Evolutionary conservation across 768 basidiomycete genomes (phyloP).

Genomic region (Boletus huronensis): DNA sequence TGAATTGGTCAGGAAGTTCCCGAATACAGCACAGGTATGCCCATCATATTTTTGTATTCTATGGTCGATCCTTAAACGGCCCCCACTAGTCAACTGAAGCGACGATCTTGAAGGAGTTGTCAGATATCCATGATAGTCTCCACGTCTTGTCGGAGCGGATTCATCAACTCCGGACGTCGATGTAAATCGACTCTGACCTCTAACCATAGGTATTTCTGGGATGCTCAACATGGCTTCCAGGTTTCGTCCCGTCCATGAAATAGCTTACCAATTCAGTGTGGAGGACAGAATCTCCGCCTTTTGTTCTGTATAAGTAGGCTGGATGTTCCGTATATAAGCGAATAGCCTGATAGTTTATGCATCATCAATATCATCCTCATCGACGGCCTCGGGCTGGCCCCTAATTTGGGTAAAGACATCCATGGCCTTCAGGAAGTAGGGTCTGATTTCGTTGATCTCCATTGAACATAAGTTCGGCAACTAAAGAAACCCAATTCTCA

Average conservation of each 20-base stretch:
- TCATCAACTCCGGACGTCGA: slow-evolving; percentile 24
- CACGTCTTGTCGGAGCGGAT: slow-evolving; percentile 37
- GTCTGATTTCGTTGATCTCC: slow-evolving; percentile 93
- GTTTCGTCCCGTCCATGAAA: not conserved
- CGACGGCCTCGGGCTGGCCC: slow-evolving; percentile 13
- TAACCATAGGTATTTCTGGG: not conserved
- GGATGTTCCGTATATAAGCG: not conserved
- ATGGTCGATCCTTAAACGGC: slow-evolving; percentile 3
- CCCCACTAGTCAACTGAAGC: slow-evolving; percentile 66
- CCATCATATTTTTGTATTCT: not conserved
- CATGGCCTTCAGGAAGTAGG: slow-evolving; percentile 86
- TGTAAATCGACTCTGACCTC: not conserved
- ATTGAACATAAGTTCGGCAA: slow-evolving; percentile 82
- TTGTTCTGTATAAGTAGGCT: not conserved
- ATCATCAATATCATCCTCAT: not conserved
- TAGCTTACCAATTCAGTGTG: slow-evolving; percentile 1
- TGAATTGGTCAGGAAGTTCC: slow-evolving; percentile 68
- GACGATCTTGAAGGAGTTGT: slow-evolving; percentile 61
- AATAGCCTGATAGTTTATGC: slow-evolving; percentile 1
- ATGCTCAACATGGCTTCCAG: not conserved
- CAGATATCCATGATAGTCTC: slow-evolving; percentile 46
- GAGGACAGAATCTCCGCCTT: not conserved
- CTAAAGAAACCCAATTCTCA: slow-evolving; percentile 35
- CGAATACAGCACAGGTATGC: slow-evolving; percentile 66
- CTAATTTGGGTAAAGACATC: slow-evolving; percentile 59